Evolutionary conservation across 1,139 yeast species (phyloP), one percentile per base, ranked within the genome.

Genomic region (Yamadazyma atlantica): DNA sequence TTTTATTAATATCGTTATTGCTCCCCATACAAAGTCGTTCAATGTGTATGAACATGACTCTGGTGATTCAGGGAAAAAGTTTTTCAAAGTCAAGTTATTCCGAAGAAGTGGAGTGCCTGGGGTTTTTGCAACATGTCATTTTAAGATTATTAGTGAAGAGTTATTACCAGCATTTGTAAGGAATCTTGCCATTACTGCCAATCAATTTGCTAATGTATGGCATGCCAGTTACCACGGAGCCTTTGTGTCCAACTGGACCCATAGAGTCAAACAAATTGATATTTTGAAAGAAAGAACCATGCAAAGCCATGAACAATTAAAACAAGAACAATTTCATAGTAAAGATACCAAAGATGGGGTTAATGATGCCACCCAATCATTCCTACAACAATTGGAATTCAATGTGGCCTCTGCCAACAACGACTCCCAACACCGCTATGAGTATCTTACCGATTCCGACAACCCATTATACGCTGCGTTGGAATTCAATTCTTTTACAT

Each of bases 161-260:
- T 75, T 78, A 29, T 60, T 88, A 34, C 74, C 95, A 0, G 62
- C 65, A 4, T 81, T 82, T 53, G 76, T 87, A 10, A 69, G 95
- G 34, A 83, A 82, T 43, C 60, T 85, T 43, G 80, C 86, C 2
- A 58, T 84, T 17, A 70, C 82, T 34, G 84, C 90, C 2, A 75
- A 79, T 45, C 82, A 81, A 42, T 85, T 86, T 60, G 89, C 95
- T 0, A 73, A 75, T 21, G 82, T 82, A 8, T 85, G 92, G 88
- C 85, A 82, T 50, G 64, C 73, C 26, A 60, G 54, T 40, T 36
- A 37, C 18, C 48, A 45, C 27, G 81, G 78, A 6, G 65, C 69
- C 35, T 80, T 71, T 54, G 65, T 70, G 8, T 73, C 83, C 17
- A 80, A 75, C 51, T 85, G 95, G 94, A 69, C 78, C 13, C 79